Conservation (phyloP, 768 basidiomycete genomes). For the Gautieria morchelliformis region DNA sequence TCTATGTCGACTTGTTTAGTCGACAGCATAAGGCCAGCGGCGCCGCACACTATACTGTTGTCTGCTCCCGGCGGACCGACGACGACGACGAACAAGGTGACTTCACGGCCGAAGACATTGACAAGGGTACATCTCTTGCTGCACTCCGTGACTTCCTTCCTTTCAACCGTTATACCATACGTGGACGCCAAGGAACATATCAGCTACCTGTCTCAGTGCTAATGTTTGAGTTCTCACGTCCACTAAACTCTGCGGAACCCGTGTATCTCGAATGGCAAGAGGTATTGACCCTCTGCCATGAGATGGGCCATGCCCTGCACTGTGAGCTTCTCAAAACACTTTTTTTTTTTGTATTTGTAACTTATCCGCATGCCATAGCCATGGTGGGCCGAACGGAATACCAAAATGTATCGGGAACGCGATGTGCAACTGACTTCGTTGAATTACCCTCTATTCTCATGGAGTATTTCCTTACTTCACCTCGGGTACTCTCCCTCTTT, state of each 20-base stretch:
- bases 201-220: constrained; percentile 91
- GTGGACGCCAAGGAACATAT: constrained; percentile 57
- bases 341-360: constrained; percentile 1
- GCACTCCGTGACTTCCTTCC: constrained; percentile 56
- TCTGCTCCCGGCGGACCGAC: constrained; percentile 87
- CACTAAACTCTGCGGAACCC: constrained; percentile 50
- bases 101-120: constrained; percentile 34
- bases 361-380: constrained; percentile 37
- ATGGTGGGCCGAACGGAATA: constrained; percentile 98
- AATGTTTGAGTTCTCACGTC: constrained; percentile 74
- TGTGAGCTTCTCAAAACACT: constrained; percentile 49
- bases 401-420: constrained; percentile 95
- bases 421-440: constrained; percentile 97
- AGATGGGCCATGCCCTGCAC: constrained; percentile 99
- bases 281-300: constrained; percentile 90
- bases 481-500: constrained; percentile 74
- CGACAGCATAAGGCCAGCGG: constrained; percentile 79
- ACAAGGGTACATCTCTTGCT: constrained; percentile 21
- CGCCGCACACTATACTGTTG: constrained; percentile 95
- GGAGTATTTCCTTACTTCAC: constrained; percentile 93
- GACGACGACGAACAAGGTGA: constrained; percentile 79
- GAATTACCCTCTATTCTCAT: constrained; percentile 97
- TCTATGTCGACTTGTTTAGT: constrained; percentile 88
- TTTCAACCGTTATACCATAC: constrained; percentile 47
- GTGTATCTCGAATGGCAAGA: constrained; percentile 86